Percentiles rank a stretch among this genome's conserved stretches.
Conservation (phyloP, 148 eudicot species). For the Euryodendron excelsum region DNA sequence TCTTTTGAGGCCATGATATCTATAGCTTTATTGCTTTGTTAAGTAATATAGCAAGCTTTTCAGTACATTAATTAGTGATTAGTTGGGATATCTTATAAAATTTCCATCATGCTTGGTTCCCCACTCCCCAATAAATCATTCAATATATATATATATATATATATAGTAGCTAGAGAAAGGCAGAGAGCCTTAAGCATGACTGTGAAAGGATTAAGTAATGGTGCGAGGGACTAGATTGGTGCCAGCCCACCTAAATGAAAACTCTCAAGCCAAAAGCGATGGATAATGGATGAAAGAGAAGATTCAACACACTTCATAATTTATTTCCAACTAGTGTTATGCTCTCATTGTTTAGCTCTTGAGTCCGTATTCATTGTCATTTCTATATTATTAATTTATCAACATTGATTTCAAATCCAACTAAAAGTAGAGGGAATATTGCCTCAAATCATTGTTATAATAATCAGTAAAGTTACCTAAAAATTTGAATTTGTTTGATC, state of each 20-base stretch:
- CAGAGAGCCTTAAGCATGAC: neutral
- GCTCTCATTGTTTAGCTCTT: neutral
- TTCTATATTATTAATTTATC: neutral
- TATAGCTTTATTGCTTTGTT: neutral
- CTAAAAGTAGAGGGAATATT: neutral
- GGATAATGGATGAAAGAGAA: slow-evolving; percentile 13
- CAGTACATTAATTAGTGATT: neutral
- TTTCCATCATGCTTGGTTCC: neutral
- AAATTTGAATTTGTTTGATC: neutral
- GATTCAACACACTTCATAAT: neutral
- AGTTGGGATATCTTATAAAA: neutral
- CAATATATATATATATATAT: too few relatives aligned
- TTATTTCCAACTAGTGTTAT: neutral
- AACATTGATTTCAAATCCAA: too few relatives aligned
- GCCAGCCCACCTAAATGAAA: neutral
- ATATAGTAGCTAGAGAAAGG: neutral
- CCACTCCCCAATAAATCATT: neutral
- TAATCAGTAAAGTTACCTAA: neutral
- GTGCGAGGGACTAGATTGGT: neutral
- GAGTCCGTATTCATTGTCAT: neutral
- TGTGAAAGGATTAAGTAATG: neutral
- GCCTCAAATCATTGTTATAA: neutral
- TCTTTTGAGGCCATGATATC: neutral
- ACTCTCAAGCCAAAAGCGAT: neutral
- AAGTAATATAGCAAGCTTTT: neutral